Evolutionary conservation across 2,329 filamentous ascomycete genomes (phyloP).

Genomic region (Talaromyces albobiverticillius): DNA sequence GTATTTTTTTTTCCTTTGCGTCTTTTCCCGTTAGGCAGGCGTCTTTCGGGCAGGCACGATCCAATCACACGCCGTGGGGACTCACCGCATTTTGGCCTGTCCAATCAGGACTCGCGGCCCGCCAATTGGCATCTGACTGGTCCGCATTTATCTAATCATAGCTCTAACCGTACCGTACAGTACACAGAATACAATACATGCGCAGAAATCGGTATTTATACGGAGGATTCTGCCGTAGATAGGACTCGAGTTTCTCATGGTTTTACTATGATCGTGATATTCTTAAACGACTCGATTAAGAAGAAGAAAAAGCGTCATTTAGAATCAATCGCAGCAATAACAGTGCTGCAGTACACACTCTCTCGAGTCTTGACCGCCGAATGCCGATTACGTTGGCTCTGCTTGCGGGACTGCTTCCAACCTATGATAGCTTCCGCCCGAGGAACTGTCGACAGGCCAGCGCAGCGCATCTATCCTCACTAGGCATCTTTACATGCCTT

Average conservation of each 20-base stretch:
- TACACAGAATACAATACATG: neutral
- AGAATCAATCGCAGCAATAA: too few species aligned
- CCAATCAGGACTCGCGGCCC: neutral
- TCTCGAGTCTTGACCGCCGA: conserved; percentile 17
- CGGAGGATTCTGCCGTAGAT: too few species aligned
- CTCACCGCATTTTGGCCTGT: conserved; percentile 16
- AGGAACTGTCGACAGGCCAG: neutral
- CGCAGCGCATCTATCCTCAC: neutral
- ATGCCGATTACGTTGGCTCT: conserved; percentile 23
- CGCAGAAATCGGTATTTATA: neutral
- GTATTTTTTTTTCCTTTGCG: conserved; percentile 23
- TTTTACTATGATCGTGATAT: too few species aligned
- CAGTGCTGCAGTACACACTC: too few species aligned
- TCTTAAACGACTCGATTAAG: too few species aligned
- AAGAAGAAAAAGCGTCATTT: too few species aligned
- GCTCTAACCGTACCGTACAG: neutral
- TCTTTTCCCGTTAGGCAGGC: conserved; percentile 4
- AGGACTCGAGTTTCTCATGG: too few species aligned
- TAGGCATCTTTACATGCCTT: conserved; percentile 10
- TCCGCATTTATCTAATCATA: neutral
- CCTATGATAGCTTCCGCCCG: conserved; percentile 7
- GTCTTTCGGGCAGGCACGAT: conserved; percentile 19
- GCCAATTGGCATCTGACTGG: conserved; percentile 2
- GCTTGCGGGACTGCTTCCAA: conserved; percentile 13
- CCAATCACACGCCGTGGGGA: conserved; percentile 12